Evolutionary conservation across 129 eudicot species (phyloP), one percentile per base, ranked within the genome.

Genomic region (Pseudognaphalium luteoalbum): DNA sequence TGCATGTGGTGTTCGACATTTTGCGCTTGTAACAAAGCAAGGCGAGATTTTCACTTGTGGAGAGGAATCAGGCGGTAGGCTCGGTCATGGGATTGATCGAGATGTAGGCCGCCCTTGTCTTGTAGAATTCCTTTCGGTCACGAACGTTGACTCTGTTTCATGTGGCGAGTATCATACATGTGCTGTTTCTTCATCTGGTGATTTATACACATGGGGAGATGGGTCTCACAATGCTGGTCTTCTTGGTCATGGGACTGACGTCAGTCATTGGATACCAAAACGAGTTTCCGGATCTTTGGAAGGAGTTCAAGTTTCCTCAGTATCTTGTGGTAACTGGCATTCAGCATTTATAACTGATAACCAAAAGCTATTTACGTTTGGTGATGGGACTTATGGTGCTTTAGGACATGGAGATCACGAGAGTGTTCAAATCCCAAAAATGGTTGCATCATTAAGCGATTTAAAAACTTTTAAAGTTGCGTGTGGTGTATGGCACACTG

Each of bases 21-120:
- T 87, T 79, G 88, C 97, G 39, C 96, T 93, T 57, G 93, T 93
- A 54, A 90, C 98, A 52, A 82, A 96, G 72, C 98, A 93, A 81
- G 98, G 98, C n/a, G 98, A 93, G 86, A 88, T 93, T 77, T 93
- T 93, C 84, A 90, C 96, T 0, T 93, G 98, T 88, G 98, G 98
- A 16, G 98, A 90, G 83, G 98, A 93, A 81, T 88, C 92, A 3
- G 98, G 98, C 16, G 98, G 98, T 0, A 85, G 97, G 66, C 90
- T 93, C 52, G 98, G 98, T 51, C 97, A 93, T 75, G 98, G 98
- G 74, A 64, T 79, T 37, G 97, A 88, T 69, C 84, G 73, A 51
- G 82, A 93, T 66, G 81, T 87, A 34, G 78, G 81, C 54, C 88
- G 83, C 7, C 98, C 98, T 35, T 86, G 76, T 3, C 88, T 93